Evolutionary conservation across 345 rosid genomes (phyloP), one percentile per base, ranked within the genome.

Genomic region (Eutrema heterophyllum): DNA sequence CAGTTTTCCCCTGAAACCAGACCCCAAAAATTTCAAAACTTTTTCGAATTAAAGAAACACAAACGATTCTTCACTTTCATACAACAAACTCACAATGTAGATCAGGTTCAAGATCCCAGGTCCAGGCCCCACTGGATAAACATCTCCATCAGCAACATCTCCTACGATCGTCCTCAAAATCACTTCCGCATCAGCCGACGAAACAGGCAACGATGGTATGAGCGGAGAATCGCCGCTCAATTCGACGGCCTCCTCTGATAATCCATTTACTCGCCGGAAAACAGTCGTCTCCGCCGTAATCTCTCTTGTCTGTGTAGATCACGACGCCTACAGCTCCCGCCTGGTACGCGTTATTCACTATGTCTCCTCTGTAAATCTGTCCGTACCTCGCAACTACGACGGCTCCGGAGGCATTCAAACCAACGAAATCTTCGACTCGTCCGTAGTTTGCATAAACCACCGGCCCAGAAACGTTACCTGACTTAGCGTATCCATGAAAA

Each of bases 201-300:
- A 92, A 61, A 92, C 66, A 8, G 95, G 96, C 80, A 92, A 49
- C 0, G 98, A 92, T 11, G 96, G 96, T 71, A 92, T 90, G 4
- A 75, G 36, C 1, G 96, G 89, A 72, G 81, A 79, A 58, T 80
- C 76, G 3, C 89, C 95, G 9, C 70, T 59, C 75, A 63, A 67
- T 58, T 81, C 94, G 3, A 86, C 90, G 10, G 80, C 89, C 18
- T 88, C 85, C 7, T 85, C 78, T 0, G 86, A 72, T 9, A 90
- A 13, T 85, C 97, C 87, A 85, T 71, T 64, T 87, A 3, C 73
- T 81, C 6, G 76, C 83, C 0, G 93, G 97, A 78, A 90, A 90
- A 85, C 91, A 86, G 75, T 68, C 79, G 8, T 69, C 82, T 6
- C 78, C 74, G 7, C 81, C 81, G 49, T 81, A 90, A 63, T 93